Conservation (phyloP, 2,329 filamentous ascomycete genomes). For the Diaporthe sp. region DNA sequence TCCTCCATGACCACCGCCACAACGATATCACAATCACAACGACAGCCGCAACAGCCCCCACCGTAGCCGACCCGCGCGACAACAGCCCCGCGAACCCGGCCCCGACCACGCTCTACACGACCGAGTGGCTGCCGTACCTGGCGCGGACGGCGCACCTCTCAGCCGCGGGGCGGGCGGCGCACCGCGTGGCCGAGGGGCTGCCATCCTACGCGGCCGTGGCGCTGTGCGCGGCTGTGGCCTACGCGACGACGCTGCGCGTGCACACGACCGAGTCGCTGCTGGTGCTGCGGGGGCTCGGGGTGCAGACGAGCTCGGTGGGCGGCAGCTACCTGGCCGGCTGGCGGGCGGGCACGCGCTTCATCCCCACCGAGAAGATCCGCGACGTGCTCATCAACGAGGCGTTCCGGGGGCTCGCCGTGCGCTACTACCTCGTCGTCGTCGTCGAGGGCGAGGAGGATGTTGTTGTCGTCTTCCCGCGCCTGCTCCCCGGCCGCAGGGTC, state of each 20-base stretch:
- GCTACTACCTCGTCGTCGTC: slow-evolving; percentile 90
- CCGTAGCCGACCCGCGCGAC: slow-evolving; percentile 23
- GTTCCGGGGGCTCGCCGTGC: slow-evolving; percentile 91
- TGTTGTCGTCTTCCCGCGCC: slow-evolving; percentile 92
- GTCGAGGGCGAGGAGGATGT: slow-evolving; percentile 90
- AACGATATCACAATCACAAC: not conserved
- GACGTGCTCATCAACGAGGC: slow-evolving; percentile 97
- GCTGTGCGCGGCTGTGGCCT: slow-evolving; percentile 55
- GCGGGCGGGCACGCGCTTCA: slow-evolving; percentile 69
- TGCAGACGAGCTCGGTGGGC: slow-evolving; percentile 86
- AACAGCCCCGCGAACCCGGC: slow-evolving; percentile 40
- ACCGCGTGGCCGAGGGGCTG: slow-evolving; percentile 50
- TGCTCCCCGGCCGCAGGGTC: slow-evolving; percentile 81
- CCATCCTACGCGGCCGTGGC: slow-evolving; percentile 59
- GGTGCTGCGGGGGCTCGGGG: slow-evolving; percentile 88
- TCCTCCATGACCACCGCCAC: slow-evolving; percentile 32
- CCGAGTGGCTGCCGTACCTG: slow-evolving; percentile 47
- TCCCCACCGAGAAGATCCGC: slow-evolving; percentile 91
- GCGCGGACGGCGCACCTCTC: slow-evolving; percentile 50
- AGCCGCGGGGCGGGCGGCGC: slow-evolving; percentile 50
- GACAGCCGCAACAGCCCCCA: not conserved
- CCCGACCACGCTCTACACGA: slow-evolving; percentile 39
- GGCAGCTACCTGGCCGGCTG: slow-evolving; percentile 71
- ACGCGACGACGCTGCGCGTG: slow-evolving; percentile 60
- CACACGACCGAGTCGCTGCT: slow-evolving; percentile 85